Conservation (phyloP, 306 rosid species). For the Cyamopsis tetragonoloba region DNA sequence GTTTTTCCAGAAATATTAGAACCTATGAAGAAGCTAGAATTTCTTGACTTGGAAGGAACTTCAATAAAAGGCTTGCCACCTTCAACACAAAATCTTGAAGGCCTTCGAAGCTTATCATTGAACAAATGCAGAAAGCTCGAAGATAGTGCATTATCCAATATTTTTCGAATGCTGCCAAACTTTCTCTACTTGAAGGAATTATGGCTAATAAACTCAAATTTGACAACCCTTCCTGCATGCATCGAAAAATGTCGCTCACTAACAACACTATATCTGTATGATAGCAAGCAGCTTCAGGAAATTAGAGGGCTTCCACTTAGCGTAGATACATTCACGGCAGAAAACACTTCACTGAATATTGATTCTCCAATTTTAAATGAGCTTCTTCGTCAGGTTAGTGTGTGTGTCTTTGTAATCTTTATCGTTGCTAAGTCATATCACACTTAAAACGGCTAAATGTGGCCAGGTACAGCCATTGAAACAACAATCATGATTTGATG, state of each 20-base stretch:
- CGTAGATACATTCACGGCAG: neutral
- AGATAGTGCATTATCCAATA: neutral
- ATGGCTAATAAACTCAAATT: neutral
- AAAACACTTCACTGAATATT: neutral
- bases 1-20: conserved; percentile 4
- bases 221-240: neutral
- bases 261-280: neutral
- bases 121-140: neutral
- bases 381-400: neutral
- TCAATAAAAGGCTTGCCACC: neutral
- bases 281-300: neutral
- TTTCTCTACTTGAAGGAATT: neutral
- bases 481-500: no score
- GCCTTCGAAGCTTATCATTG: neutral
- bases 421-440: no score
- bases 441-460: no score
- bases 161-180: neutral
- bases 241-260: neutral
- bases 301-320: neutral
- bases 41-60: neutral
- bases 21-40: neutral
- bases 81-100: neutral
- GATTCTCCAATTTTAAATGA: neutral
- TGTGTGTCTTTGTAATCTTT: no score
- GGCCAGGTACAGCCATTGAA: no score